Percentiles rank a stretch among this genome's conserved stretches.
Evolutionary conservation across 352 stramenopile genomes (phyloP).

Genomic region (Peronosclerospora sorghi): DNA sequence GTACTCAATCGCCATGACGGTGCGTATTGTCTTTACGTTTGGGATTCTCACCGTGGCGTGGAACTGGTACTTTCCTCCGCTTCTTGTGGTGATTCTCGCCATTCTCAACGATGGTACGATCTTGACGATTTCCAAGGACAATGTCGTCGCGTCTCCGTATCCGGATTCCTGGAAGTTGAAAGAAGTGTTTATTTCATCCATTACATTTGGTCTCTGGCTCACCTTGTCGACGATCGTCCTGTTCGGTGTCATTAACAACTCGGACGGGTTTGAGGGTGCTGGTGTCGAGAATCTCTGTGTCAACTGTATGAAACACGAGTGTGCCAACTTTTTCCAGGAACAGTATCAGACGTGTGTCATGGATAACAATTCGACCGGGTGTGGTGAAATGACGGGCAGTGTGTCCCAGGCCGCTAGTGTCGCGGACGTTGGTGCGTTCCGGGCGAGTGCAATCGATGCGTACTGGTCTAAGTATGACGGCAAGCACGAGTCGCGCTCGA

Average conservation of each 20-base stretch:
- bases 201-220: constrained; percentile 56
- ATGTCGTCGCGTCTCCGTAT: constrained; percentile 46
- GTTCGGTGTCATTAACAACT: constrained; percentile 50
- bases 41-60: constrained; percentile 79
- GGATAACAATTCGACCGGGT: constrained; percentile 35
- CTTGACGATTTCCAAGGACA: constrained; percentile 71
- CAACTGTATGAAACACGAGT: constrained; percentile 42
- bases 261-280: constrained; percentile 34
- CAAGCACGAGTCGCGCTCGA: constrained; percentile 37
- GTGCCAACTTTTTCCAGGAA: constrained; percentile 44
- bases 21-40: constrained; percentile 84
- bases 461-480: constrained; percentile 34
- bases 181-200: constrained; percentile 58
- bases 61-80: constrained; percentile 82
- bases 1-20: constrained; percentile 85
- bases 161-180: constrained; percentile 66
- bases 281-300: constrained; percentile 59
- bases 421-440: constrained; percentile 29
- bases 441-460: constrained; percentile 21
- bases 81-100: constrained; percentile 85
- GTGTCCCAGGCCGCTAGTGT: constrained; percentile 28
- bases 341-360: constrained; percentile 42
- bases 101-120: constrained; percentile 87
- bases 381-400: constrained; percentile 49
- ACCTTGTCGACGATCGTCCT: constrained; percentile 53